A percentile compares a stretch with the other conserved stretches of the same genome.
These are phyloP conservation scores for Auricularia heimuer DNA, from an alignment of 768 basidiomycete species.

Conservation along the genomic window DNA sequence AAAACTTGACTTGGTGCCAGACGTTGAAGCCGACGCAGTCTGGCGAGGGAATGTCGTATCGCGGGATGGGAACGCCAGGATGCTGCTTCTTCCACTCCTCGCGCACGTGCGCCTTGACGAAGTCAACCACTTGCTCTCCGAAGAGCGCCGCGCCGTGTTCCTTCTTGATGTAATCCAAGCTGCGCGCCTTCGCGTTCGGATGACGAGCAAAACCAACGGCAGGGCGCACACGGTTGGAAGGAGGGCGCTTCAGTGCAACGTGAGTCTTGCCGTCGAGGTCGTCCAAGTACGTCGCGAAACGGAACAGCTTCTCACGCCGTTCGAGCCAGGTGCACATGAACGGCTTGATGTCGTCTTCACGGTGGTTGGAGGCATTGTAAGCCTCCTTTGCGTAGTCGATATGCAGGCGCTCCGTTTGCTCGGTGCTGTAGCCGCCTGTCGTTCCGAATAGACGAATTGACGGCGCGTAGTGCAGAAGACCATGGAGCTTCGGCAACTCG, in stretches of 20 bases:
- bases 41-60: background rate
- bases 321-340: background rate
- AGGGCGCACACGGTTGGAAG: background rate
- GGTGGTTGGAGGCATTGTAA: slow-evolving; percentile 37
- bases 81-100: background rate
- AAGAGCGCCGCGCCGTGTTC: background rate
- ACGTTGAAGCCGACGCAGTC: background rate
- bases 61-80: background rate
- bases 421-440: slow-evolving; percentile 31
- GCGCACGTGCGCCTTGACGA: background rate
- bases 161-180: background rate
- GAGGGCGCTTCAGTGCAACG: background rate
- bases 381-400: slow-evolving; percentile 18
- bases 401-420: slow-evolving; percentile 31
- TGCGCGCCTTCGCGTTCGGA: background rate
- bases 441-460: slow-evolving; percentile 25
- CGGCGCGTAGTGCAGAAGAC: slow-evolving; percentile 24
- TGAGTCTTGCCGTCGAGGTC: background rate
- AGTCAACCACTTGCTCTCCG: background rate
- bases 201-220: background rate
- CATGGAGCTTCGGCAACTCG: slow-evolving; percentile 36
- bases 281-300: background rate
- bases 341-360: slow-evolving; percentile 12
- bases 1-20: background rate
- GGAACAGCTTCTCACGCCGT: background rate